Conservation (phyloP, 441 rosid genomes). For the Aquilaria agallochum region DNA sequence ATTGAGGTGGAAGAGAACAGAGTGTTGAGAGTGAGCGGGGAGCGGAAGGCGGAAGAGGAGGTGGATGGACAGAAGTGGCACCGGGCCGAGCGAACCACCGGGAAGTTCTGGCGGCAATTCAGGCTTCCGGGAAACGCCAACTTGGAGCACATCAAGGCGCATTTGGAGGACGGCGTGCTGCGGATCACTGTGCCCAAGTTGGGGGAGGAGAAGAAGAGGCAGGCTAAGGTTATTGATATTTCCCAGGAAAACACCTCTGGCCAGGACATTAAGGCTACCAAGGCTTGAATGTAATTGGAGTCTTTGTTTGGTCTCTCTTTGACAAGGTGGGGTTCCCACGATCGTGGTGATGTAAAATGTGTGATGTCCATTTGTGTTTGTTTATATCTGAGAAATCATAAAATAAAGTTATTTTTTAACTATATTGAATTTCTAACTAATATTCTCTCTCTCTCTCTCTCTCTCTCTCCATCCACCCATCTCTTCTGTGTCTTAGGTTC, state of each 20-base stretch:
- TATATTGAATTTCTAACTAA: too few relatives aligned
- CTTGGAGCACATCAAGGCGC: constrained; percentile 37
- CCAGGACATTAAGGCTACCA: constrained; percentile 26
- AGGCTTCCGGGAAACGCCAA: constrained; percentile 43
- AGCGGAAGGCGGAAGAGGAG: constrained; percentile 34
- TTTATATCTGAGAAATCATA: too few relatives aligned
- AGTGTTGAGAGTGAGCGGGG: constrained; percentile 45
- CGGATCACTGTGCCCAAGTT: constrained; percentile 38
- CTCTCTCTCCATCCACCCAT: too few relatives aligned
- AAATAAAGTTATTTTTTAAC: too few relatives aligned
- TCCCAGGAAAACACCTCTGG: constrained; percentile 21
- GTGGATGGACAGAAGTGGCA: constrained; percentile 47
- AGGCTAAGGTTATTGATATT: constrained; percentile 38
- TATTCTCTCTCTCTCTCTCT: too few relatives aligned
- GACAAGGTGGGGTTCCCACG: background rate
- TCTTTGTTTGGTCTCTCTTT: background rate
- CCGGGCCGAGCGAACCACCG: constrained; percentile 38
- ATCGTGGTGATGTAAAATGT: too few relatives aligned
- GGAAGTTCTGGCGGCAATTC: constrained; percentile 56
- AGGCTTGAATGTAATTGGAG: constrained; percentile 14
- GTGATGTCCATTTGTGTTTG: too few relatives aligned
- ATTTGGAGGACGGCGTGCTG: constrained; percentile 43
- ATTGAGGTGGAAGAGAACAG: constrained; percentile 50
- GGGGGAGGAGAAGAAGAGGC: constrained; percentile 35
- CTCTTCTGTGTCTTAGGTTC: too few relatives aligned